A percentile compares a stretch with the other conserved stretches of the same genome.
Evolutionary conservation across 805 yeast species (phyloP).

Genomic region (Kazachstania kunashirensis): DNA sequence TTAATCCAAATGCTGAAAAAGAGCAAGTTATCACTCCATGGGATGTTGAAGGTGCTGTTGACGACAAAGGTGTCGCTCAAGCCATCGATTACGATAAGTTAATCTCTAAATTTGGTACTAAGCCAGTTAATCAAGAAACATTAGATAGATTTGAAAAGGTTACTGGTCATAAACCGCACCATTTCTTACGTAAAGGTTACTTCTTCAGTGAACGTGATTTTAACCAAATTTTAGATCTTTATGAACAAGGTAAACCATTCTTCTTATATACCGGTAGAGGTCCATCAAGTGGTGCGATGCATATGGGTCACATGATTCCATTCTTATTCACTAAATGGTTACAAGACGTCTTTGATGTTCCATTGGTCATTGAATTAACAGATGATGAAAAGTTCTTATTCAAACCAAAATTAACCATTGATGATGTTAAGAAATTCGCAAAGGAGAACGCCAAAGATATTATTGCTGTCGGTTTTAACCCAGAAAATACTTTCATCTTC

Average conservation of each 20-base stretch:
- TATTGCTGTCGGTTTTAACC: conserved; percentile 87
- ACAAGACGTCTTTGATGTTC: conserved; percentile 95
- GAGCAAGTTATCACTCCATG: conserved; percentile 82
- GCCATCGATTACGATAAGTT: conserved; percentile 88
- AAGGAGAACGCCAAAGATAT: conserved; percentile 84
- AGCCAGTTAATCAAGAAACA: conserved; percentile 56
- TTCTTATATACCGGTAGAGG: conserved; percentile 97
- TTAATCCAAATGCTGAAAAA: conserved; percentile 12
- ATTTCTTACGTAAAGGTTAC: conserved; percentile 78
- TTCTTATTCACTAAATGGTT: conserved; percentile 94
- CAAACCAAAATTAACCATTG: conserved; percentile 81
- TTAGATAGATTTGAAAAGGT: conserved; percentile 64
- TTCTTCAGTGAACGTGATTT: conserved; percentile 90
- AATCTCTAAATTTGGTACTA: conserved; percentile 81
- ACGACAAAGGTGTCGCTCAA: conserved; percentile 75
- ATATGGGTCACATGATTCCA: conserved; percentile 94
- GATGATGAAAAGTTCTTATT: conserved; percentile 96
- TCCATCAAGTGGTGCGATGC: conserved; percentile 90
- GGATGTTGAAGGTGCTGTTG: conserved; percentile 99
- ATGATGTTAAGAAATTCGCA: conserved; percentile 76
- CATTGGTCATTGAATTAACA: conserved; percentile 85
- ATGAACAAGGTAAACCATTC: conserved; percentile 92
- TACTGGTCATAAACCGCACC: conserved; percentile 90
- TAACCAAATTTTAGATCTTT: conserved; percentile 65
- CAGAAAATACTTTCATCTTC: conserved; percentile 89